Evolutionary conservation across 495 filamentous ascomycete species (phyloP).

Genomic region (Geoglossum glabrum): DNA sequence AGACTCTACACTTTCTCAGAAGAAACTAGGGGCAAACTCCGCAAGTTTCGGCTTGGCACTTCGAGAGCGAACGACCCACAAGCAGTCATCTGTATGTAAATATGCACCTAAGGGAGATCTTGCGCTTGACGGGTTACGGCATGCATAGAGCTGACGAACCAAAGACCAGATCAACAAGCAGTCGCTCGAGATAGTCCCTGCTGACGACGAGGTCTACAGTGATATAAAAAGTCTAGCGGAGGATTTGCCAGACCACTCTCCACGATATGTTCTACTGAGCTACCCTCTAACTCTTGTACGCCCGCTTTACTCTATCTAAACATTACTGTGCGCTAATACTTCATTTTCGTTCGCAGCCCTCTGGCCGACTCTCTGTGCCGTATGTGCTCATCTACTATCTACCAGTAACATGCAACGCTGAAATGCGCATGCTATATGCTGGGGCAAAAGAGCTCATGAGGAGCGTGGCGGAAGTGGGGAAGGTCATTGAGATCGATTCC

Average conservation of each 20-base stretch:
- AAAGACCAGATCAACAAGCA: slow-evolving; percentile 70
- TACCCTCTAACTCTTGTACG: slow-evolving; percentile 69
- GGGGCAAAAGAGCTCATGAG: slow-evolving; percentile 88
- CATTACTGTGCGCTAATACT: neutral
- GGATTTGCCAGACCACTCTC: slow-evolving; percentile 81
- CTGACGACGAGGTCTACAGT: slow-evolving; percentile 58
- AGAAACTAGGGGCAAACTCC: slow-evolving; percentile 66
- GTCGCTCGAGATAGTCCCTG: slow-evolving; percentile 61
- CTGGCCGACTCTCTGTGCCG: slow-evolving; percentile 46
- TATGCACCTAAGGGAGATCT: neutral
- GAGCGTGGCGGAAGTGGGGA: slow-evolving; percentile 66
- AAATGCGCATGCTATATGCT: slow-evolving; percentile 81
- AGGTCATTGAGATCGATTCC: slow-evolving; percentile 57
- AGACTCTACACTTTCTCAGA: slow-evolving; percentile 84
- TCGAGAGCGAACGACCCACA: slow-evolving; percentile 75
- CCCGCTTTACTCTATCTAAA: slow-evolving; percentile 9
- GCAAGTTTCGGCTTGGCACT: slow-evolving; percentile 81
- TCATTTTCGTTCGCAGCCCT: slow-evolving; percentile 21
- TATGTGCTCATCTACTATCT: slow-evolving; percentile 91
- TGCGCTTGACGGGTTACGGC: slow-evolving; percentile 9
- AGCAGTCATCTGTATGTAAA: slow-evolving; percentile 60
- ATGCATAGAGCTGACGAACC: slow-evolving; percentile 14
- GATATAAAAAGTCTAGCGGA: slow-evolving; percentile 61
- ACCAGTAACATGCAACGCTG: slow-evolving; percentile 68
- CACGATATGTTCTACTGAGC: slow-evolving; percentile 73